These are phyloP conservation scores for Thalassia testudinum DNA, from an alignment of 116 monocot genomes.

Conservation along the genomic window DNA sequence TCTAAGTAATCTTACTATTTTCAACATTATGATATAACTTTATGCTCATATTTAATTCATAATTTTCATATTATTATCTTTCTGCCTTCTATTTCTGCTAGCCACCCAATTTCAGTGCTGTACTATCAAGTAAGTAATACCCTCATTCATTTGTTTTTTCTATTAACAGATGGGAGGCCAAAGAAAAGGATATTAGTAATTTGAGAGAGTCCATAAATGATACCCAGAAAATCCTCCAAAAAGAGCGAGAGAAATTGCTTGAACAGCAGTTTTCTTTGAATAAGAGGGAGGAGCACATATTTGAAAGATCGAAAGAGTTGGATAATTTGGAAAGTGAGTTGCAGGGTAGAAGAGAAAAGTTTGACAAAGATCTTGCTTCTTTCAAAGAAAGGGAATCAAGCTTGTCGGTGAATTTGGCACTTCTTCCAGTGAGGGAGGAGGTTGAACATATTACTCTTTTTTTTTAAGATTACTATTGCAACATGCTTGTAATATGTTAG, in stretches of 20 bases:
- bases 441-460: too few species aligned
- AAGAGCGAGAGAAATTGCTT: constrained; percentile 50
- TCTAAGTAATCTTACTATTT: too few species aligned
- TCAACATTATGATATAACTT: too few species aligned
- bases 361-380: constrained; percentile 31
- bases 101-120: too few species aligned
- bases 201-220: constrained; percentile 54
- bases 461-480: too few species aligned
- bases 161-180: constrained; percentile 41
- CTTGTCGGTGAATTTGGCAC: constrained; percentile 30
- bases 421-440: constrained; percentile 51
- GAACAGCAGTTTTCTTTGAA: constrained; percentile 41
- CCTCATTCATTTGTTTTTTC: background rate
- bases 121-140: too few species aligned
- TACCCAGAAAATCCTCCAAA: constrained; percentile 51
- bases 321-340: constrained; percentile 37
- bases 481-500: too few species aligned
- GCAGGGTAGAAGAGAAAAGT: constrained; percentile 23
- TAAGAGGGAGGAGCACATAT: constrained; percentile 55
- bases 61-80: too few species aligned
- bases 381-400: constrained; percentile 34
- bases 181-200: constrained; percentile 53
- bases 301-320: constrained; percentile 35
- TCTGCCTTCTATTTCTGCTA: too few species aligned
- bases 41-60: too few species aligned